These are phyloP conservation scores for Beauveria scarabaeidicola DNA, from an alignment of 2,329 filamentous ascomycete genomes.

Conservation along the genomic window DNA sequence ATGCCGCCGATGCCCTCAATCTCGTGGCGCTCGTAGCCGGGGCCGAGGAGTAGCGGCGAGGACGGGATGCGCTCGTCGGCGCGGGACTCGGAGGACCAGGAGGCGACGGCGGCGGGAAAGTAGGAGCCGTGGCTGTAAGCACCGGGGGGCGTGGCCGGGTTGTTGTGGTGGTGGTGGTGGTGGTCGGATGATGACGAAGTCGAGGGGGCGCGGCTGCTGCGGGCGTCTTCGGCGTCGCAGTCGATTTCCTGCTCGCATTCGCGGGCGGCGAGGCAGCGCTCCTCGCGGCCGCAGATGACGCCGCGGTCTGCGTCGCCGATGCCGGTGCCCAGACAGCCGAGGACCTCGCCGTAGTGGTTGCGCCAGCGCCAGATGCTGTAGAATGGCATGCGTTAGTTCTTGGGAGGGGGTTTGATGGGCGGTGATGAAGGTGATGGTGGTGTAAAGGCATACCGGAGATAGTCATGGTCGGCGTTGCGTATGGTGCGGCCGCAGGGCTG, in stretches of 20 bases:
- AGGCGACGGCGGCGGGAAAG: conserved; percentile 10
- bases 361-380: conserved; percentile 79
- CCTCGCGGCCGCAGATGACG: conserved; percentile 75
- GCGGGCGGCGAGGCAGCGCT: conserved; percentile 65
- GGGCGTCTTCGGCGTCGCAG: conserved; percentile 69
- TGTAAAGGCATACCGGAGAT: conserved; percentile 39
- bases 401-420: too few relatives aligned
- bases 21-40: conserved; percentile 78
- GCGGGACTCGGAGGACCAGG: not conserved
- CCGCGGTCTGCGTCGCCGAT: conserved; percentile 84
- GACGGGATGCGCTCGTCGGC: conserved; percentile 32
- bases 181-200: not conserved
- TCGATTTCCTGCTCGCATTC: conserved; percentile 79
- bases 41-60: conserved; percentile 41
- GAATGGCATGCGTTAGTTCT: not conserved
- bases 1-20: conserved; percentile 85
- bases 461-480: conserved; percentile 49
- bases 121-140: not conserved
- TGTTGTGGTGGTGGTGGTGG: not conserved
- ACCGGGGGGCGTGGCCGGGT: not conserved
- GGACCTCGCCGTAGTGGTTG: conserved; percentile 71
- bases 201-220: conserved; percentile 27
- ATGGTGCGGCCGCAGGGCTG: conserved; percentile 71
- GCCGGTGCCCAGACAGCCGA: conserved; percentile 73
- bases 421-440: too few relatives aligned